These are phyloP conservation scores for Dillenia turbinata DNA, from an alignment of 164 flowering plant species.

Conservation along the genomic window DNA sequence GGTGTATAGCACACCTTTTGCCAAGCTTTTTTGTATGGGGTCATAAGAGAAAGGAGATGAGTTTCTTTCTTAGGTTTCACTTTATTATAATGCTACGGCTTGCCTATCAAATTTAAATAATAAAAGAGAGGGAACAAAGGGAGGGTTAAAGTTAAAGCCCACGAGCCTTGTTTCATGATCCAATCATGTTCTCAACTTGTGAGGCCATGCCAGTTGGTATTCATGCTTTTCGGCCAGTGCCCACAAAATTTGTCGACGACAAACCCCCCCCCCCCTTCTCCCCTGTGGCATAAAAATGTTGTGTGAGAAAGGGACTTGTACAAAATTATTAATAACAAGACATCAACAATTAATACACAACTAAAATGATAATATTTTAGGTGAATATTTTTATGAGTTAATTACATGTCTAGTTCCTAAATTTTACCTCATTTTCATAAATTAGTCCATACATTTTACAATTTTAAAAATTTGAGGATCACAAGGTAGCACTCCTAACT, in stretches of 20 bases:
- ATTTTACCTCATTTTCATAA: no score
- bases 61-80: constrained; percentile 19
- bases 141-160: constrained; percentile 29
- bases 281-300: background rate
- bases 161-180: constrained; percentile 54
- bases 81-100: constrained; percentile 8
- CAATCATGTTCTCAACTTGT: constrained; percentile 30
- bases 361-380: no score
- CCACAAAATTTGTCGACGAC: no score
- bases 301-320: background rate
- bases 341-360: no score
- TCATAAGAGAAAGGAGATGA: constrained; percentile 17
- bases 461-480: no score
- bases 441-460: no score
- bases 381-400: no score
- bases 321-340: no score
- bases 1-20: constrained; percentile 5
- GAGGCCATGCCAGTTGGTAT: constrained; percentile 7
- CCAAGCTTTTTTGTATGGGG: constrained; percentile 11
- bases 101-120: constrained; percentile 10
- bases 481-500: no score
- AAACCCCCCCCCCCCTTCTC: background rate
- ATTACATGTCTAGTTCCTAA: no score
- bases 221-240: no score
- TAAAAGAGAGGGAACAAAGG: constrained; percentile 1